phyloP scores from a whole-genome alignment of 108 stramenopile genomes.

The Cyclotella kingstonii region DNA sequence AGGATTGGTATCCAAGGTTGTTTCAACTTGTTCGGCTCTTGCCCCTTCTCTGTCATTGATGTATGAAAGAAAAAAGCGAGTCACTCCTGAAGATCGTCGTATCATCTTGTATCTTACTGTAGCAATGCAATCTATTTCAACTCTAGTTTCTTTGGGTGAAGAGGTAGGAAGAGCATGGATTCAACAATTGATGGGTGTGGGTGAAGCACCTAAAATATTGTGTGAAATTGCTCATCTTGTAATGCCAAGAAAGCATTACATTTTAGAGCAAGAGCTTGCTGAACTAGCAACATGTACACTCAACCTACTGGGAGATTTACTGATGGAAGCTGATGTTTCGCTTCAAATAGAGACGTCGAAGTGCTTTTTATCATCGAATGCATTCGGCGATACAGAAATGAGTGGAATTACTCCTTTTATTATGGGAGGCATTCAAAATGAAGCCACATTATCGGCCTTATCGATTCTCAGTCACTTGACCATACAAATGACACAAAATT shows the following conservation, averaged over 20 bases:
- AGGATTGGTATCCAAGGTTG: conserved; percentile 20
- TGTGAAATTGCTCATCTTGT: conserved; percentile 21
- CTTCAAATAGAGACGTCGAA: conserved; percentile 12
- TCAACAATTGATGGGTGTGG: conserved; percentile 2
- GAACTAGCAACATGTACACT: conserved; percentile 20
- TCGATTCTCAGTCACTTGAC: conserved; percentile 26
- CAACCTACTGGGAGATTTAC: conserved; percentile 26
- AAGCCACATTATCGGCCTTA: conserved; percentile 26
- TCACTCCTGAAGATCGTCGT: conserved; percentile 23
- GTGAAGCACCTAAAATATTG: conserved; percentile 19
- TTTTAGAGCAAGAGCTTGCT: conserved; percentile 15
- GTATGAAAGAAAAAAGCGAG: conserved; percentile 11
- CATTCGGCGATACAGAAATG: neutral
- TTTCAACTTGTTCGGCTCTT: conserved; percentile 22
- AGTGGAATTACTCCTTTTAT: conserved; percentile 19
- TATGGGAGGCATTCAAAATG: conserved; percentile 14
- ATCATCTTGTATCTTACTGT: conserved; percentile 19
- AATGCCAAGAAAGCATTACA: conserved; percentile 2
- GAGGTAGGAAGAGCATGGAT: conserved; percentile 24
- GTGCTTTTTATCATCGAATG: conserved; percentile 17
- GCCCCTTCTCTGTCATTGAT: conserved; percentile 29
- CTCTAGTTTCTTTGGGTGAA: conserved; percentile 31
- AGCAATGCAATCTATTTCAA: conserved; percentile 33
- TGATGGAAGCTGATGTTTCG: conserved; percentile 12
- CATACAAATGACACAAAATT: conserved; percentile 10